phyloP scores from a whole-genome alignment of 352 stramenopile genomes.

The Globisporangium radiosum region DNA sequence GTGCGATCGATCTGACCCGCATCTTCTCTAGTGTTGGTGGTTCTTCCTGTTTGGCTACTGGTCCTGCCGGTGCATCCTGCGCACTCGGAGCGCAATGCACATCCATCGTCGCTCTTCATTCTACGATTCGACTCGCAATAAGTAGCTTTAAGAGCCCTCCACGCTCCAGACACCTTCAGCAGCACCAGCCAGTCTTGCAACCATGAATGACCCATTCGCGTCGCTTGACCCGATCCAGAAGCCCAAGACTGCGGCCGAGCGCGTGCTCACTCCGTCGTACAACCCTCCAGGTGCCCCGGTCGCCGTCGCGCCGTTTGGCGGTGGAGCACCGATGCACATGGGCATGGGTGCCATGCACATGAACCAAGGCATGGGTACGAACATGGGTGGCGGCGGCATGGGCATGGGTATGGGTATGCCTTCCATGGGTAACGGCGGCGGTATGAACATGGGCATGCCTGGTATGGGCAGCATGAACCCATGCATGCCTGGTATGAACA shows the following conservation, averaged over 20 bases:
- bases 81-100: too few relatives aligned
- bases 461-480: neutral
- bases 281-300: conserved; percentile 23
- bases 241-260: conserved; percentile 46
- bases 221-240: conserved; percentile 72
- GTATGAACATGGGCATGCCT: conserved; percentile 16
- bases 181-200: neutral
- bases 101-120: neutral
- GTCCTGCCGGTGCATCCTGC: too few relatives aligned
- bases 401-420: conserved; percentile 10
- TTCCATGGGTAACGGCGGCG: conserved; percentile 9
- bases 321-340: conserved; percentile 8
- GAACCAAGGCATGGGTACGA: neutral
- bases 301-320: conserved; percentile 21
- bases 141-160: neutral
- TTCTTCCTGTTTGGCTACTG: too few relatives aligned
- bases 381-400: conserved; percentile 8
- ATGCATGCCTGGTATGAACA: conserved; percentile 5
- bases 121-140: neutral
- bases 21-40: too few relatives aligned
- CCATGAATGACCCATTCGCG: conserved; percentile 70
- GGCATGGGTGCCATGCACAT: conserved; percentile 8
- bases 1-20: too few relatives aligned
- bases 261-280: conserved; percentile 15
- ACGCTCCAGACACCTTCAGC: too few relatives aligned